Conservation (phyloP, 768 basidiomycete species). For the Russula olivacea region DNA sequence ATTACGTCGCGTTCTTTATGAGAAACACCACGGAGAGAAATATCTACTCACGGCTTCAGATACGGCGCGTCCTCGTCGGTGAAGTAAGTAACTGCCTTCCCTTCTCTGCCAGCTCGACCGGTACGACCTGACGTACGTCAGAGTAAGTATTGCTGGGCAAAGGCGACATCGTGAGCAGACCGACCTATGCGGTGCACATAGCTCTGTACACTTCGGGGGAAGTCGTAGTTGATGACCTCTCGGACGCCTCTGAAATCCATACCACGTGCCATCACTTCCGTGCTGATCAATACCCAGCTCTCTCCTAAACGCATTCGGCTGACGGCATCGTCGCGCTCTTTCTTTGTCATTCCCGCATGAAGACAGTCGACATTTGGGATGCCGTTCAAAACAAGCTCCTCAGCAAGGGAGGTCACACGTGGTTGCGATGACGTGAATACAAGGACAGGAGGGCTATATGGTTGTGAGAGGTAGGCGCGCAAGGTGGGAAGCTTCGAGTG, state of each 20-base stretch:
- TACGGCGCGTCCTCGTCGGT: conserved; percentile 89
- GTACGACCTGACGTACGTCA: conserved; percentile 63
- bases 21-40: conserved; percentile 12
- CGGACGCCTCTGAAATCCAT: conserved; percentile 96
- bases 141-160: background rate
- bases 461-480: conserved; percentile 67
- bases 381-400: conserved; percentile 74
- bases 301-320: conserved; percentile 81
- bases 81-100: conserved; percentile 93
- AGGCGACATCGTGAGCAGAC: conserved; percentile 16
- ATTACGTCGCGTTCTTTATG: conserved; percentile 5
- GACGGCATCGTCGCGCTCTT: conserved; percentile 82
- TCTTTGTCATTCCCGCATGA: conserved; percentile 84
- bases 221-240: conserved; percentile 96
- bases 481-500: conserved; percentile 91
- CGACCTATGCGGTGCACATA: conserved; percentile 93
- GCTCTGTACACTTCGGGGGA: conserved; percentile 91
- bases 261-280: conserved; percentile 96
- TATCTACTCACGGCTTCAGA: conserved; percentile 67
- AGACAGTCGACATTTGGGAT: conserved; percentile 81
- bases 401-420: conserved; percentile 70
- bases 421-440: conserved; percentile 90
- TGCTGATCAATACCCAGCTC: conserved; percentile 93
- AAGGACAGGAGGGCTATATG: conserved; percentile 86
- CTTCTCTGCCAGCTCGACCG: conserved; percentile 86